Evolutionary conservation across 1,284 basidiomycete genomes (phyloP), one percentile per base, ranked within the genome.

Genomic region (Cystobasidium slooffiae): DNA sequence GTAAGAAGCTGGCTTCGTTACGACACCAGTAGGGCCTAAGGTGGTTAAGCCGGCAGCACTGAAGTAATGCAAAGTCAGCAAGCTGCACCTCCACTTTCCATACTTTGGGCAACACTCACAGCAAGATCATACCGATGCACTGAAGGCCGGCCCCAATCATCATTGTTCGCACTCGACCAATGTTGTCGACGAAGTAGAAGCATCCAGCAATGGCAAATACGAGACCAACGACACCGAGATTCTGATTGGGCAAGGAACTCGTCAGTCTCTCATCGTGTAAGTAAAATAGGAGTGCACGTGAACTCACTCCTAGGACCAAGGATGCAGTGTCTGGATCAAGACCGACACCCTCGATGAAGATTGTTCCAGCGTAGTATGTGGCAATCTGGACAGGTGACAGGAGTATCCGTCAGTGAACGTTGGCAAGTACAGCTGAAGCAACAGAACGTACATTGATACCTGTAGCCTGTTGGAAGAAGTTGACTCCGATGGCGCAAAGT

Each of bases 401-500:
- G 39, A 22, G 9, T 56, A 37, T 22, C 18, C 24, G 9, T 37
- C 8, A 20, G 16, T 44, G 59, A 43, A 14, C 8, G 44, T 16
- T 6, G 31, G 6, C 39, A 44, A 31, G 14, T 14, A 6, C 9
- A 44, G 59, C 59, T 16, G 39, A 6, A 20, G 14, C 31, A 8
- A n/a, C 12, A 5, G 20, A 3, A 10, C 61, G 5, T 63, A 63
- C 61, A 47, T 75, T 78, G 67, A 78, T 67, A 44, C 78, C 78
- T 6, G 78, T 79, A 1, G 74, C 72, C 56, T 79, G 78, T 61
- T 79, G 78, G n/a, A 72, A 63, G 37, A 76, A 68, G 66, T 79
- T 79, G 62, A 76, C 75, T 6, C 63, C 75, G 39, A 78, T 43
- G 12, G 77, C 41, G 12, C 76, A 75, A 18, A 77, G n/a, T 5